Percentiles rank a stretch among this genome's conserved stretches.
phyloP scores from a whole-genome alignment of 306 rosid species.

The Cyclanthera cordifolia region DNA sequence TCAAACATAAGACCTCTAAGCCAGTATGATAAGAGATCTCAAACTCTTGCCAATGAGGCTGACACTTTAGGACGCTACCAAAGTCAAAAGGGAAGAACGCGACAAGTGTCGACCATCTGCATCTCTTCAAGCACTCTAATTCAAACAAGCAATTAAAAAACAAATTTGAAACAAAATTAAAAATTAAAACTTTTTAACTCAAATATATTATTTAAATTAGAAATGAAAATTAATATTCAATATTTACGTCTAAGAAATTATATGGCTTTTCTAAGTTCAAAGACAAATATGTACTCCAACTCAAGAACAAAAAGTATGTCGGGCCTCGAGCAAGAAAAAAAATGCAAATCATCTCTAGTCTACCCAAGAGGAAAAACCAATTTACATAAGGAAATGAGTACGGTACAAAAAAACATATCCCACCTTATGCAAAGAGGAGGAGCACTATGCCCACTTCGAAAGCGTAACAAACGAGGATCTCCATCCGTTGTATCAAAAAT shows the following conservation, averaged over 20 bases:
- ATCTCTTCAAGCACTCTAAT: no score
- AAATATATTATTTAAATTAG: no score
- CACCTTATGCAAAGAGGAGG: conserved; percentile 91
- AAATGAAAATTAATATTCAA: no score
- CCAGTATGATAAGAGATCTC: no score
- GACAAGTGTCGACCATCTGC: no score
- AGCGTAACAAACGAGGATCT: conserved; percentile 77
- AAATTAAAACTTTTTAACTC: no score
- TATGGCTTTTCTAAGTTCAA: neutral
- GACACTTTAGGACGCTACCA: no score
- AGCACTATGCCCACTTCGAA: conserved; percentile 91
- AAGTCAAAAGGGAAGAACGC: no score
- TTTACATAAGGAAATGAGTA: conserved; percentile 1
- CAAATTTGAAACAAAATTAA: no score
- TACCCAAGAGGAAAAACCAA: neutral
- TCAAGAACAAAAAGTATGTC: neutral
- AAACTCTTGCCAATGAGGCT: no score
- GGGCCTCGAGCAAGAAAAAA: neutral
- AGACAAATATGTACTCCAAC: neutral
- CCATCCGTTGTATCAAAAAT: conserved; percentile 88
- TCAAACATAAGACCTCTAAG: no score
- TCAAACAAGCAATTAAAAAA: no score
- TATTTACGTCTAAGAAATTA: neutral
- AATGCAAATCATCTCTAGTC: neutral
- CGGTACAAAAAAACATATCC: conserved; percentile 18